Conservation (phyloP, 2,329 filamentous ascomycete species). For the Lizonia empirigonia region DNA sequence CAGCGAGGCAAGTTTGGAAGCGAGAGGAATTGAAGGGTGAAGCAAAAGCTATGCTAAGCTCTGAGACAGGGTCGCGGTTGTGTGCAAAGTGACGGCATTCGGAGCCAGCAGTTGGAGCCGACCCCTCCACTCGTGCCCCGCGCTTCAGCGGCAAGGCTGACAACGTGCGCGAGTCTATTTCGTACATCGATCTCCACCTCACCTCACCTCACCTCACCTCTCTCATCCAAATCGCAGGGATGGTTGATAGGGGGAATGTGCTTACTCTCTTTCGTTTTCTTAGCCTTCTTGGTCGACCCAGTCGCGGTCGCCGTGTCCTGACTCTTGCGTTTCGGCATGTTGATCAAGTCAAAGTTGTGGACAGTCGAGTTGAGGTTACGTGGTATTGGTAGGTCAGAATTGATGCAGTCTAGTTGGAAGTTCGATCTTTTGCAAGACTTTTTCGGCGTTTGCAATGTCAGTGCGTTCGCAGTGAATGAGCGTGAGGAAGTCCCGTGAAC, state of each 20-base stretch:
- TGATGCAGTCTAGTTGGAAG: not conserved
- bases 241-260: not conserved
- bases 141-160: conserved; percentile 7
- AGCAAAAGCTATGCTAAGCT: conserved; percentile 7
- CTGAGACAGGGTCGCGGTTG: conserved; percentile 9
- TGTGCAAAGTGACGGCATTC: conserved; percentile 28
- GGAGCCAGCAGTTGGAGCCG: conserved; percentile 25
- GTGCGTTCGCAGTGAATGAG: conserved; percentile 4
- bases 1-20: not conserved
- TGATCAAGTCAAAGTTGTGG: not conserved
- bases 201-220: not conserved
- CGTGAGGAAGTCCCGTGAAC: not conserved
- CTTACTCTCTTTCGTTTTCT: conserved; percentile 2
- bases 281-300: conserved; percentile 1
- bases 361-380: not conserved
- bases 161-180: not conserved
- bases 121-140: conserved; percentile 22
- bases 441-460: not conserved
- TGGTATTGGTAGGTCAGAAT: not conserved
- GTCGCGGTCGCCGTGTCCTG: not conserved
- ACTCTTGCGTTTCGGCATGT: conserved; percentile 10
- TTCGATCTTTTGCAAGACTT: not conserved
- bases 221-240: not conserved
- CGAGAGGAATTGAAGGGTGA: not conserved
- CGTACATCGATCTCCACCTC: not conserved